Conservation (phyloP, 1,284 basidiomycete species). For the Sporisorium graminicola region DNA sequence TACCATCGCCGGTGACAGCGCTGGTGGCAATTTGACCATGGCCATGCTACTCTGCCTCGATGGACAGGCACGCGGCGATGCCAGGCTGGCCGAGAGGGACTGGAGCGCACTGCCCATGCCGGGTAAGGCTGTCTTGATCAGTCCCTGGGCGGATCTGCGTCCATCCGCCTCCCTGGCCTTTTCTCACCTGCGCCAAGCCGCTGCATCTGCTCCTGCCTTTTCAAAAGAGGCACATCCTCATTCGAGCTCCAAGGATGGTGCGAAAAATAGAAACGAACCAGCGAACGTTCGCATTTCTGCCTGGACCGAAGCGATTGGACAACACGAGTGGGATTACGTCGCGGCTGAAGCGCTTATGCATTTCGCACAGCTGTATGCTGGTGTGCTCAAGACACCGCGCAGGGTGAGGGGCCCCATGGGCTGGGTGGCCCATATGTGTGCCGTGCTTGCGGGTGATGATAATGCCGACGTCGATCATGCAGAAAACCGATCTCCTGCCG, state of each 20-base stretch:
- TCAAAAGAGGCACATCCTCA: not conserved
- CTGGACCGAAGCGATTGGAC: constrained; percentile 55
- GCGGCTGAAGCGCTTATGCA: constrained; percentile 65
- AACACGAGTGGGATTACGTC: constrained; percentile 66
- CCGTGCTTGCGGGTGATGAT: constrained; percentile 49
- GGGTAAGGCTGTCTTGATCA: constrained; percentile 64
- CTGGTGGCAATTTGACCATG: constrained; percentile 66
- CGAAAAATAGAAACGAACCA: not conserved
- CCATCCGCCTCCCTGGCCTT: constrained; percentile 56
- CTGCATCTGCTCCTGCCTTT: constrained; percentile 3
- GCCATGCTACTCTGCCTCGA: constrained; percentile 61
- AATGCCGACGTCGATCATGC: constrained; percentile 27
- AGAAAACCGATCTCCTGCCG: not conserved
- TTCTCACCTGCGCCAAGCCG: constrained; percentile 45
- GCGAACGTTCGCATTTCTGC: constrained; percentile 20
- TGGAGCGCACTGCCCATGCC: constrained; percentile 65
- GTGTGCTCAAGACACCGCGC: constrained; percentile 59
- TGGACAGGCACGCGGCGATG: constrained; percentile 52
- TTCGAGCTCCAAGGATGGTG: not conserved
- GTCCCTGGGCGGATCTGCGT: constrained; percentile 67
- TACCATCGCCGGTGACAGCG: constrained; percentile 66
- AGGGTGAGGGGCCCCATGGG: constrained; percentile 64
- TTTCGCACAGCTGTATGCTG: constrained; percentile 68
- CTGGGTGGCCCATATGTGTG: constrained; percentile 63
- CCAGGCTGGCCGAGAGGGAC: constrained; percentile 53